Base-by-base conservation (phyloP, 2,329 filamentous ascomycete species). In the Dendryphion nanum region DNA sequence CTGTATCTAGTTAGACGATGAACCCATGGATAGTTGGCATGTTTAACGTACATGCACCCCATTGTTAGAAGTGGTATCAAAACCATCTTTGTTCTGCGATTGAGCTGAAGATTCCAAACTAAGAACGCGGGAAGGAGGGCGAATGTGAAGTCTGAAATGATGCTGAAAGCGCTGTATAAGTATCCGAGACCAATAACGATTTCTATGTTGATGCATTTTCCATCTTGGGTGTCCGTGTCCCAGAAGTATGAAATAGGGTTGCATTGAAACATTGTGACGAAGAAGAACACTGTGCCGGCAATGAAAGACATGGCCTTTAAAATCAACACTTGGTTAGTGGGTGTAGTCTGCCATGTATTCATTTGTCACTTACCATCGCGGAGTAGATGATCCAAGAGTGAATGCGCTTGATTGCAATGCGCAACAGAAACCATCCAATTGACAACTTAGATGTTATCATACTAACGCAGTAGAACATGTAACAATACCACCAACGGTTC, bases 231-330 rank as follows among this genome's bases (percentile, higher is more conserved):
- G 13, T 37, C 31, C 42, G 66, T 68, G 10, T 62, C 53, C 72
- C 75, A 79, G 49, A 77, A 77, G 45, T 67, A 73, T 1, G 63
- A 66, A 1, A 72, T 48, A 0, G 76, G 76, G 1, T 55, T 55
- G 59, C 76, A 79, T 45, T 78, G 75, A 35, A 78, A 71, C 0
- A 73, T 43, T 14, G 71, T 66, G 39, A 76, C 54, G 47, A 76
- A 70, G 57, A 74, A 72, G 47, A 67, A 68, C 19, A 57, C 47
- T 8, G 53, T 38, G 18, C 62, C 60, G 49, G 69, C 72, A 5
- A 63, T 37, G 6, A 58, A 47, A 3, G 61, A 60, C 5, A 61
- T 44, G n/a, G n/a, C n/a, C n/a, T n/a, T n/a, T n/a, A n/a, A n/a
- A n/a, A n/a, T n/a, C n/a, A n/a, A n/a, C n/a, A n/a, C n/a, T n/a